Conservation (phyloP, 1,139 yeast species). For the Blastobotrys ciferrii region DNA sequence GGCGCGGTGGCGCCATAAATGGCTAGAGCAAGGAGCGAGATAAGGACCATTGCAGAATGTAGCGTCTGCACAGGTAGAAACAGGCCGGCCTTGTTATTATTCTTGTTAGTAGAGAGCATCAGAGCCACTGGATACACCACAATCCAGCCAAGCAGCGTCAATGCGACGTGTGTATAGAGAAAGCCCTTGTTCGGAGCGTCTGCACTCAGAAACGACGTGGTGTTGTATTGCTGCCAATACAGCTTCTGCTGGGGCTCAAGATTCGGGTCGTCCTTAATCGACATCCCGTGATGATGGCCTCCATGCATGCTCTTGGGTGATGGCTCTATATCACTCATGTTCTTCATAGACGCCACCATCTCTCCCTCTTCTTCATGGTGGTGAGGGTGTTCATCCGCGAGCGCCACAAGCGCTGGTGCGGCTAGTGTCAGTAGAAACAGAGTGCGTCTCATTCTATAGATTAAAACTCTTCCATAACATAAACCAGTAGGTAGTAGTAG, state of each 20-base stretch:
- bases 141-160: constrained; percentile 48
- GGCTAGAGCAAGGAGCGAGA: constrained; percentile 57
- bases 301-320: constrained; percentile 33
- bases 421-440: not conserved
- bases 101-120: constrained; percentile 56
- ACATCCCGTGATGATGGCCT: constrained; percentile 59
- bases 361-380: not conserved
- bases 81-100: constrained; percentile 42
- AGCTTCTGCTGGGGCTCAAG: constrained; percentile 68
- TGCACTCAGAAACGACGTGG: constrained; percentile 74
- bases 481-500: no score
- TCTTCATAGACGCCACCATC: constrained; percentile 23
- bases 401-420: not conserved
- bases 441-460: not conserved
- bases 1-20: constrained; percentile 63
- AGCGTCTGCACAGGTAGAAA: constrained; percentile 56
- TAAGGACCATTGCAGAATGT: constrained; percentile 47
- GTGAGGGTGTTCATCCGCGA: not conserved
- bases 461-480: no score
- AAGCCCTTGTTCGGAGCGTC: constrained; percentile 51
- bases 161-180: constrained; percentile 54
- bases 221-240: constrained; percentile 77
- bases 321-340: constrained; percentile 40
- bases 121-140: constrained; percentile 69
- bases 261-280: constrained; percentile 62